Evolutionary conservation across 2,329 filamentous ascomycete genomes (phyloP).

Genomic region (Phaeoacremonium minimum): DNA sequence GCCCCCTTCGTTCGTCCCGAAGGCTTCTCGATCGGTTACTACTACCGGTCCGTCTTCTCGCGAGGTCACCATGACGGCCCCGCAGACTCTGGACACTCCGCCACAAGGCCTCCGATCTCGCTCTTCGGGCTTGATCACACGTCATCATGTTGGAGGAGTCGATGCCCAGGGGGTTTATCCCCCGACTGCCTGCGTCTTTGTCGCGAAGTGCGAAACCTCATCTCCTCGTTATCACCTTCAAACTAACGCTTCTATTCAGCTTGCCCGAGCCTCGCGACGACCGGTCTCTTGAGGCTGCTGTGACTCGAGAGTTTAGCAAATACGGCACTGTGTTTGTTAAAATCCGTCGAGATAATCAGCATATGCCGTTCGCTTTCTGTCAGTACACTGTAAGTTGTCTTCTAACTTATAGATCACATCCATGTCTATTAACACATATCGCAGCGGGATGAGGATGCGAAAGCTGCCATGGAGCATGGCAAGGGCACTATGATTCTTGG

Average conservation of each 20-base stretch:
- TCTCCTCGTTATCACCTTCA: no score
- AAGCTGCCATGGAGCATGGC: constrained; percentile 40
- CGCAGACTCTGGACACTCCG: not conserved
- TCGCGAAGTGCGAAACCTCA: constrained; percentile 67
- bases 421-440: constrained; percentile 24
- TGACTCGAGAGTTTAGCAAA: constrained; percentile 46
- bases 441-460: constrained; percentile 43
- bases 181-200: constrained; percentile 56
- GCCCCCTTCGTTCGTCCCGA: no score
- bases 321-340: constrained; percentile 59
- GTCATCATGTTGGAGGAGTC: constrained; percentile 19
- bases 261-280: constrained; percentile 47
- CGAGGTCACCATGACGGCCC: not conserved
- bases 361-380: constrained; percentile 62
- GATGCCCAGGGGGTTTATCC: constrained; percentile 51
- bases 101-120: constrained; percentile 4
- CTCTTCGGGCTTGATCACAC: constrained; percentile 9
- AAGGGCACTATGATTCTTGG: constrained; percentile 46
- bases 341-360: constrained; percentile 51
- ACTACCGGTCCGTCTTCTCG: no score
- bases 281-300: constrained; percentile 42
- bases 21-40: no score
- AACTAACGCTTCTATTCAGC: constrained; percentile 36
- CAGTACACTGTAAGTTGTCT: constrained; percentile 60
- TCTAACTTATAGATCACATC: no score